Evolutionary conservation across 495 filamentous ascomycete genomes (phyloP), one percentile per base, ranked within the genome.

Genomic region (Penicillium riverlandense): DNA sequence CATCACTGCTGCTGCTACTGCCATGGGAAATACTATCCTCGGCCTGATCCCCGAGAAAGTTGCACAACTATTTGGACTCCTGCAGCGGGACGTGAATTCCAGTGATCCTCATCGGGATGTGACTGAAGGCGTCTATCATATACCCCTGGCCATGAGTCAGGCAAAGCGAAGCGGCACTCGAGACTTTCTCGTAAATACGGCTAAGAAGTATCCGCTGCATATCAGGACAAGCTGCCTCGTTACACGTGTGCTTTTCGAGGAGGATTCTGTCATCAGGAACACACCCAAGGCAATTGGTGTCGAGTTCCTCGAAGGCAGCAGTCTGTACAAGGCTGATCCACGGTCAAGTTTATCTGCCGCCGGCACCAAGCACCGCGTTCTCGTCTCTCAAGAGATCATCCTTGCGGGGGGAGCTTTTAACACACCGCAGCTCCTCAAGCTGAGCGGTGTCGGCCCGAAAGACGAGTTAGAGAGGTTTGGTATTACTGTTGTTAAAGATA

Each of bases 341-440:
- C 52, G 49, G 44, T 22, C 54, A 7, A 36, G 6, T 16, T 6
- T 35, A 6, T 35, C 49, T 14, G 38, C 48, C 11, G 33, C 46
- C 7, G 74, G 74, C 37, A 66, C 46, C 2, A 55, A 63, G 0
- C 69, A 71, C 22, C 62, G 61, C 7, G 71, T 66, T 6, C 52
- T 50, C 6, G 78, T 13, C 7, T n/a, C 10, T n/a, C 10, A 15
- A 13, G 78, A 83, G 52, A 73, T 84, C 45, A 77, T 84, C 44
- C 45, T 84, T 16, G 56, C 78, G 6, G 78, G 66, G 7, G 80
- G 82, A 13, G 49, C 69, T 8, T 75, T 76, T 55, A 74, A 79
- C 63, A 69, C 74, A 1, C 78, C 79, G 2, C 74, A 78, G 43
- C 52, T 84, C 5, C 71, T 84, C 13, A 75, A 81, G 50, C 67